phyloP scores from a whole-genome alignment of 1,284 basidiomycete genomes.

The Termitomyces sp. region DNA sequence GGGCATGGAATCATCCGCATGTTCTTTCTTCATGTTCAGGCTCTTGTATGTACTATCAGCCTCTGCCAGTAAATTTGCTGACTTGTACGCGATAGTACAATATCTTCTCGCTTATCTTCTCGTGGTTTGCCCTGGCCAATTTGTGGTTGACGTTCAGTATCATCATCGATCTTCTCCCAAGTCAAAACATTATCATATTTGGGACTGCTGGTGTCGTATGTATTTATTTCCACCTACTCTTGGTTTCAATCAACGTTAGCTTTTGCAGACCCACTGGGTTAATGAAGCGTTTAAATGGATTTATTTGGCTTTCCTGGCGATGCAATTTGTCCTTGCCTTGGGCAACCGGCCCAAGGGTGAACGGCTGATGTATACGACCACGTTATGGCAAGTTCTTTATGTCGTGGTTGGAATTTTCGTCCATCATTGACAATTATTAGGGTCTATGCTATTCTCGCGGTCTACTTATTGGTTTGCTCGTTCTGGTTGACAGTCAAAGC shows the following conservation, averaged over 20 bases:
- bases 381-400: slow-evolving; percentile 52
- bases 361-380: slow-evolving; percentile 74
- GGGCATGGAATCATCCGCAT: slow-evolving; percentile 82
- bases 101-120: slow-evolving; percentile 76
- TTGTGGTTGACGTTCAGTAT: slow-evolving; percentile 95
- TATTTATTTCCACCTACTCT: slow-evolving; percentile 7
- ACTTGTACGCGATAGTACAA: slow-evolving; percentile 51
- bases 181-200: slow-evolving; percentile 62
- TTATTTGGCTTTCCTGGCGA: slow-evolving; percentile 79
- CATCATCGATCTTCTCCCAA: slow-evolving; percentile 86
- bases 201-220: slow-evolving; percentile 61
- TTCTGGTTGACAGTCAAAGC: slow-evolving; percentile 78
- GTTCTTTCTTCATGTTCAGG: slow-evolving; percentile 96
- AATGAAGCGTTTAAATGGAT: slow-evolving; percentile 84
- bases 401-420: slow-evolving; percentile 19
- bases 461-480: slow-evolving; percentile 83
- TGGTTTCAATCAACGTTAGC: neutral
- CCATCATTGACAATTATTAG: slow-evolving; percentile 29
- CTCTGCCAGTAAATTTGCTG: neutral
- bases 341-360: slow-evolving; percentile 97
- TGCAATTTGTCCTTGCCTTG: slow-evolving; percentile 90
- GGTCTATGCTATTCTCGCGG: slow-evolving; percentile 74
- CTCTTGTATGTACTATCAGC: slow-evolving; percentile 50
- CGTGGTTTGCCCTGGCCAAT: slow-evolving; percentile 92
- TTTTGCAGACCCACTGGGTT: slow-evolving; percentile 81